A percentile compares a stretch with the other conserved stretches of the same genome.
phyloP scores from a whole-genome alignment of 805 yeast genomes.

The Naumovozyma dairenensis region DNA sequence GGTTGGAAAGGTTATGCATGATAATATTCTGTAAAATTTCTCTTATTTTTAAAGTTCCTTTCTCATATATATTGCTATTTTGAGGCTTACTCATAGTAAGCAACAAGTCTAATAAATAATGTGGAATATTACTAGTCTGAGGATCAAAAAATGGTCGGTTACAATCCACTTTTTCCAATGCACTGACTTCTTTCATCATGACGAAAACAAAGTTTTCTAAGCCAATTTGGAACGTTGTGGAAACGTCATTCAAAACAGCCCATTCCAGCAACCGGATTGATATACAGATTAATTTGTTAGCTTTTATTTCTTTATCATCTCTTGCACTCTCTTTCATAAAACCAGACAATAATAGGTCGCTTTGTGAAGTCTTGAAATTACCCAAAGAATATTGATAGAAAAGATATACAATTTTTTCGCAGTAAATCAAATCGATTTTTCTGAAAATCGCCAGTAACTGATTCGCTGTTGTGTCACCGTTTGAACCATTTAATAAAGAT shows the following conservation, averaged over 20 bases:
- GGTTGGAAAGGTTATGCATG: conserved; percentile 23
- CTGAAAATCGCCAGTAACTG: conserved; percentile 36
- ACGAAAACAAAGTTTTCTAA: conserved; percentile 22
- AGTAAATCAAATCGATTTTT: conserved; percentile 27
- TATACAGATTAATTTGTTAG: too few species aligned
- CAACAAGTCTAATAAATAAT: conserved; percentile 21
- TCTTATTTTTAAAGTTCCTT: conserved; percentile 25
- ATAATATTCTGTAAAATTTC: conserved; percentile 31
- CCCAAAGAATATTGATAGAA: conserved; percentile 32
- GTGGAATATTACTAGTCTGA: conserved; percentile 16
- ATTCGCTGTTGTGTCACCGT: conserved; percentile 39
- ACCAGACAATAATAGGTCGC: too few species aligned
- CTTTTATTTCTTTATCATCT: too few species aligned
- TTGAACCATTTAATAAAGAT: conserved; percentile 39
- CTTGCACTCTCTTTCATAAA: too few species aligned
- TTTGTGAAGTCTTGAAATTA: too few species aligned
- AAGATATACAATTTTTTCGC: conserved; percentile 35
- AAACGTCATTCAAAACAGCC: conserved; percentile 30
- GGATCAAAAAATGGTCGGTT: conserved; percentile 26
- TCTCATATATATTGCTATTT: conserved; percentile 23
- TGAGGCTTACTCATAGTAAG: conserved; percentile 27
- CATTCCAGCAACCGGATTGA: conserved; percentile 30
- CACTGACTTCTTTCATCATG: conserved; percentile 17
- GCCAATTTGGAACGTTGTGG: conserved; percentile 29
- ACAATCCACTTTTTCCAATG: conserved; percentile 23